Evolutionary conservation across 2,329 filamentous ascomycete genomes (phyloP).

Genomic region (Trichophyton schoenleinii): DNA sequence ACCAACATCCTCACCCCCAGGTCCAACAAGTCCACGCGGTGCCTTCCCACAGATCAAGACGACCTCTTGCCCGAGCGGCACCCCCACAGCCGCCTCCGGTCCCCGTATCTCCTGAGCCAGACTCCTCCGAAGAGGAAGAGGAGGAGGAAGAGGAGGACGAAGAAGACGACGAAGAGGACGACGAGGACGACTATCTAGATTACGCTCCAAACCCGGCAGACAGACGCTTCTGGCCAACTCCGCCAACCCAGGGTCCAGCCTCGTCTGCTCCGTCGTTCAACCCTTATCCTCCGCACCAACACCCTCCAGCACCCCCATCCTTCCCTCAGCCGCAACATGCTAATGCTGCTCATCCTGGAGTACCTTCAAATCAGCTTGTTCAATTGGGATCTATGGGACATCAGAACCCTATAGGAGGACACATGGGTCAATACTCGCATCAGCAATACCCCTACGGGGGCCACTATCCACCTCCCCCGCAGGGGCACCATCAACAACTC

Average conservation of each 20-base stretch:
- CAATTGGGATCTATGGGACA: slow-evolving; percentile 12
- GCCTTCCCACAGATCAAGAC: slow-evolving; percentile 28
- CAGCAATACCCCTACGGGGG: slow-evolving; percentile 11
- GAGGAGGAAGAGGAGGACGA: slow-evolving; percentile 5
- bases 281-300: slow-evolving; percentile 23
- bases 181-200: slow-evolving; percentile 46
- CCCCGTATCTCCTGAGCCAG: slow-evolving; percentile 46
- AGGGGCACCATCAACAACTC: slow-evolving; percentile 6
- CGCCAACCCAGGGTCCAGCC: slow-evolving; percentile 24
- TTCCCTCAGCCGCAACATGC: slow-evolving; percentile 13
- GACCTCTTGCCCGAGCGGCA: slow-evolving; percentile 26
- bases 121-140: slow-evolving; percentile 15
- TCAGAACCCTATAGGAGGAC: slow-evolving; percentile 5
- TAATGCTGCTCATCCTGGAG: slow-evolving; percentile 17
- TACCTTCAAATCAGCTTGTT: slow-evolving; percentile 15
- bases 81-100: slow-evolving; percentile 17
- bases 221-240: slow-evolving; percentile 22
- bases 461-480: slow-evolving; percentile 9
- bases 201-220: slow-evolving; percentile 31
- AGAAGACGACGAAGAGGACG: slow-evolving; percentile 21
- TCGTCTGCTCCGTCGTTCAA: slow-evolving; percentile 31
- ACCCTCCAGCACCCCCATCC: slow-evolving; percentile 11
- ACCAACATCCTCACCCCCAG: not conserved
- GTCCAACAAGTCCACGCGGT: slow-evolving; percentile 24
- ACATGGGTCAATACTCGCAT: slow-evolving; percentile 7